These are phyloP conservation scores for Heteromeles arbutifolia DNA, from an alignment of 306 rosid species.

Conservation along the genomic window DNA sequence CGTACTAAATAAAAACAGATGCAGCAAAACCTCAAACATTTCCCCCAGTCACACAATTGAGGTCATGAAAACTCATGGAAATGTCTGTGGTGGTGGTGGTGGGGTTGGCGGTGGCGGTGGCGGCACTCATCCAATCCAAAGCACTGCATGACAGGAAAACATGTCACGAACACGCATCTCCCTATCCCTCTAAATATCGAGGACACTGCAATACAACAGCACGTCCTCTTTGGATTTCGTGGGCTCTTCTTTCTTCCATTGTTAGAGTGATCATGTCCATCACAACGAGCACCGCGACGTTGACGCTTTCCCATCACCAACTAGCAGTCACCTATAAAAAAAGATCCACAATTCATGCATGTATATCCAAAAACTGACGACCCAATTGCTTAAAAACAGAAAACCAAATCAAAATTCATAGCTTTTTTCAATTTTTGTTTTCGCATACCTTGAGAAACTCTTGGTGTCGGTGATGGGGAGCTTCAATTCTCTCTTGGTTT, in stretches of 20 bases:
- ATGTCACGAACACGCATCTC: slow-evolving; percentile 58
- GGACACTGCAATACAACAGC: slow-evolving; percentile 33
- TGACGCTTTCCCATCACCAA: slow-evolving; percentile 29
- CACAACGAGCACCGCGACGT: background rate
- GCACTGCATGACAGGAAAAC: slow-evolving; percentile 57
- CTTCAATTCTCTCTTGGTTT: background rate
- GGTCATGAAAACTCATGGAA: slow-evolving; percentile 21
- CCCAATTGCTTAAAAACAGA: background rate
- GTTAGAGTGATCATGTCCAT: background rate
- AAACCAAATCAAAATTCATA: background rate
- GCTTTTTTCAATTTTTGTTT: background rate
- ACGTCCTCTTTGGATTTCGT: slow-evolving; percentile 11
- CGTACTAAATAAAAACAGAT: background rate
- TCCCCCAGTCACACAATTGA: background rate
- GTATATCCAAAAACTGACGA: background rate
- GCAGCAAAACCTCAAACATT: background rate
- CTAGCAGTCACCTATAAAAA: slow-evolving; percentile 12
- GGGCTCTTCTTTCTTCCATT: slow-evolving; percentile 9
- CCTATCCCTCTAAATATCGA: slow-evolving; percentile 46
- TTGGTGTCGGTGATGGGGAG: slow-evolving; percentile 3
- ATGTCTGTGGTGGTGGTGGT: slow-evolving; percentile 35
- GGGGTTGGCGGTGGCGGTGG: slow-evolving; percentile 46
- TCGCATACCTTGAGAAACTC: background rate
- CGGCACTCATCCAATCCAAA: slow-evolving; percentile 50
- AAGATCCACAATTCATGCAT: slow-evolving; percentile 6